Percentiles rank a stretch among this genome's conserved stretches.
Conservation (phyloP, 2,329 filamentous ascomycete genomes). For the Monosporascus sp. region DNA sequence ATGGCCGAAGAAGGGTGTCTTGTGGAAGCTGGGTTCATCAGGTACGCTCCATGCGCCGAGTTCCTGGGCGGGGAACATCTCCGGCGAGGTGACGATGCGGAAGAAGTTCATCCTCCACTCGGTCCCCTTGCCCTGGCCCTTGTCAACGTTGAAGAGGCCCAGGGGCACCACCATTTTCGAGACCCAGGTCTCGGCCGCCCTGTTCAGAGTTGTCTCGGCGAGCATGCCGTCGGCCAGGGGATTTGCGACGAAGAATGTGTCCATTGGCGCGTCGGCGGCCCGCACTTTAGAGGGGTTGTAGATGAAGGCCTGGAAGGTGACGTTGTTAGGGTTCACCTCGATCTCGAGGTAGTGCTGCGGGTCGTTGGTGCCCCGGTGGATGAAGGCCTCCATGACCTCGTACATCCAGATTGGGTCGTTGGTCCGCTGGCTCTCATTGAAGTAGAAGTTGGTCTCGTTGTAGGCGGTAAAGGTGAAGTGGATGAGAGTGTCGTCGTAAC, state of each 20-base stretch:
- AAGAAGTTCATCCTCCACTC: conserved; percentile 50
- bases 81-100: conserved; percentile 37
- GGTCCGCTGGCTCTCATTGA: conserved; percentile 34
- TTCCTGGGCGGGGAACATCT: conserved; percentile 38
- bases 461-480: conserved; percentile 39
- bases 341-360: conserved; percentile 46
- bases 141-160: conserved; percentile 45
- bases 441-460: conserved; percentile 43
- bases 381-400: conserved; percentile 47
- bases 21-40: conserved; percentile 42
- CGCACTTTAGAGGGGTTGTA: conserved; percentile 45
- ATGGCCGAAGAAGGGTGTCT: conserved; percentile 37
- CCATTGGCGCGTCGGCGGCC: conserved; percentile 35
- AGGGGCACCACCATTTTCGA: conserved; percentile 39
- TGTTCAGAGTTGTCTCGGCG: conserved; percentile 35
- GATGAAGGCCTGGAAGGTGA: conserved; percentile 46
- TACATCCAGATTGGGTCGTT: conserved; percentile 45
- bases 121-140: conserved; percentile 36
- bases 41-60: conserved; percentile 43
- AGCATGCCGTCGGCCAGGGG: conserved; percentile 37
- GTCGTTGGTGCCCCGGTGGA: conserved; percentile 39
- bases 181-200: conserved; percentile 31
- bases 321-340: conserved; percentile 46
- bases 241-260: conserved; percentile 36
- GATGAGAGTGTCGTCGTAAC: conserved; percentile 37